Evolutionary conservation across 208 protist genomes (phyloP).

Genomic region (Trypanosoma conorhini): DNA sequence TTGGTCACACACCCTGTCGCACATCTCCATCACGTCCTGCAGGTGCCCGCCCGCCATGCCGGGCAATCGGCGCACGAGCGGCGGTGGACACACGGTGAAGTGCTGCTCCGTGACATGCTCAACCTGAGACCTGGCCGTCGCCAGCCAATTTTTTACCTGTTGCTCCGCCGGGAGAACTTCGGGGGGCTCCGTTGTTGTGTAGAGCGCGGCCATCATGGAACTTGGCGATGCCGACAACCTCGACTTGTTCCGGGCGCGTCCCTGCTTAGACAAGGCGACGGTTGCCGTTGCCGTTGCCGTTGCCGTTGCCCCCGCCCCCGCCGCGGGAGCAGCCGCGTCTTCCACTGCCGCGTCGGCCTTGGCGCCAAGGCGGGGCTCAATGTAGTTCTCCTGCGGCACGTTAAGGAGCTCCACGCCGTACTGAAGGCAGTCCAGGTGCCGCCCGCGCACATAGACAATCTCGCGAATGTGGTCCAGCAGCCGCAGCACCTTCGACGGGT

Average conservation of each 20-base stretch:
- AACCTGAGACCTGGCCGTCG: slow-evolving; percentile 34
- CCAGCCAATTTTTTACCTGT: slow-evolving; percentile 47
- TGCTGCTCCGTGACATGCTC: slow-evolving; percentile 37
- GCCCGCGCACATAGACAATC: slow-evolving; percentile 64
- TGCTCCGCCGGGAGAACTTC: slow-evolving; percentile 37
- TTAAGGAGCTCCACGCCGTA: slow-evolving; percentile 64
- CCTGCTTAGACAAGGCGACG: neutral
- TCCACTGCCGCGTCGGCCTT: slow-evolving; percentile 1
- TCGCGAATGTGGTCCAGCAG: slow-evolving; percentile 66
- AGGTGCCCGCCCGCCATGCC: slow-evolving; percentile 46
- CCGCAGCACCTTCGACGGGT: slow-evolving; percentile 41
- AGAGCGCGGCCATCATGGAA: slow-evolving; percentile 12
- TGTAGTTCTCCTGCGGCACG: slow-evolving; percentile 63
- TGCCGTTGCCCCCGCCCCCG: neutral
- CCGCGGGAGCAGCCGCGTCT: neutral
- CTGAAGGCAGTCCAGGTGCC: slow-evolving; percentile 52
- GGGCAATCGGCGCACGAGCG: slow-evolving; percentile 46
- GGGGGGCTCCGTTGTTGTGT: slow-evolving; percentile 30
- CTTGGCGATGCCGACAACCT: slow-evolving; percentile 4
- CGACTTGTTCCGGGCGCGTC: neutral
- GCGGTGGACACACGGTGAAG: slow-evolving; percentile 40
- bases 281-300: slow-evolving; percentile 2
- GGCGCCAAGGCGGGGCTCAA: slow-evolving; percentile 37
- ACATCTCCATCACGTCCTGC: slow-evolving; percentile 39
- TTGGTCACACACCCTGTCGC: slow-evolving; percentile 37